Conservation (phyloP, 202 grass and related monocot genomes). For the Elaeis oleifera region DNA sequence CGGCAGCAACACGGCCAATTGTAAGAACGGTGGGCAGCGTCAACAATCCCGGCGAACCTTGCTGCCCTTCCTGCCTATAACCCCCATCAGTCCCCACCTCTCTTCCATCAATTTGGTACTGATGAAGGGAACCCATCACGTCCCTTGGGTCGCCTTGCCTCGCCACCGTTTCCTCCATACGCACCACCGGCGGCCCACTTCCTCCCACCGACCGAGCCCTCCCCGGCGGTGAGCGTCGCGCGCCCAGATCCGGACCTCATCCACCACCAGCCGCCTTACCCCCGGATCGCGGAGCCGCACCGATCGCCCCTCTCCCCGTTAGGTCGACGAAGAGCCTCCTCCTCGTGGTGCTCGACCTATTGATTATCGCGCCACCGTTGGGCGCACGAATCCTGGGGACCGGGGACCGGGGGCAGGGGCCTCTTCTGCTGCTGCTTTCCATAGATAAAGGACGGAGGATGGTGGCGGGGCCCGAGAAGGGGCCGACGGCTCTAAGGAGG, state of each 20-base stretch:
- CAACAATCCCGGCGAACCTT: conserved; percentile 40
- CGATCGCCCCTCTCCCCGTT: no score
- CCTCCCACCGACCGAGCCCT: conserved; percentile 16
- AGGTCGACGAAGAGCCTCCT: no score
- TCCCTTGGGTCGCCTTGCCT: no score
- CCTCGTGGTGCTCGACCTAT: no score
- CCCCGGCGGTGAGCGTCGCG: background rate
- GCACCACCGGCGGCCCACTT: conserved; percentile 4
- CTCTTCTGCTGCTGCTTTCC: no score
- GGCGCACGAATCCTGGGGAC: no score
- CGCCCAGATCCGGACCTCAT: conserved; percentile 28
- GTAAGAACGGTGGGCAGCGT: conserved; percentile 90
- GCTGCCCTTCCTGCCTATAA: conserved; percentile 16
- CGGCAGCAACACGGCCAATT: conserved; percentile 78
- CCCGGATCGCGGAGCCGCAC: no score
- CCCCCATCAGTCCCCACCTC: conserved; percentile 31
- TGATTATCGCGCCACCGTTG: no score
- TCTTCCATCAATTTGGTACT: background rate
- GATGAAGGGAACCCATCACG: background rate
- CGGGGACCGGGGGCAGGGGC: no score
- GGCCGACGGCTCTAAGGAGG: no score
- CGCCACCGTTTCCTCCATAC: conserved; percentile 20
- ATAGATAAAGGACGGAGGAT: no score
- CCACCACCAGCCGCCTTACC: conserved; percentile 12
- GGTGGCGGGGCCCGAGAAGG: no score